Evolutionary conservation across 805 yeast genomes (phyloP), one percentile per base, ranked within the genome.

Genomic region (Blastobotrys muscicola): DNA sequence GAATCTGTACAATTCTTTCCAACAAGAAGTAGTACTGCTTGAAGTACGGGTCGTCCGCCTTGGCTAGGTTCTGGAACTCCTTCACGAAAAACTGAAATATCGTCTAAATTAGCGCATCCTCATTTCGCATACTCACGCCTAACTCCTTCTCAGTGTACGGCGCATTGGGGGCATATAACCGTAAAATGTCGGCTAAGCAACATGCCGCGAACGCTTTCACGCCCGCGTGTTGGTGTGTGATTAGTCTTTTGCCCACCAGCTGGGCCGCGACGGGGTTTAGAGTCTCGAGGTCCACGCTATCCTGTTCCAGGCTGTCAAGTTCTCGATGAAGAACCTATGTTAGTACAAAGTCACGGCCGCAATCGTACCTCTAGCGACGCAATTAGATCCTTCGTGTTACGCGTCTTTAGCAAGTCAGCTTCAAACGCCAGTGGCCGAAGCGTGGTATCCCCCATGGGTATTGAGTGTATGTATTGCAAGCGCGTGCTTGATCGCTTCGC

Each of bases 141-240:
- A 87, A 66, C 50, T 82, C 80, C 1, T 65, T 49, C 16, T 78
- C 77, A 1, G 82, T 76, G 60, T 73, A 87, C 3, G 97, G 96
- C 5, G 95, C 94, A 57, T 87, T 85, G 0, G 96, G 96, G 0
- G 95, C 96, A 54, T 72, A 81, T 11, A 89, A 60, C 45, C 95
- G 68, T 35, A 87, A 61, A 8, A 89, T 67, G 57, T 87, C 95
- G 4, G 86, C 70, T 6, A 86, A 49, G 49, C 92, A 79, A 55
- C 94, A 81, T 6, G 92, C 78, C 1, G 73, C 73, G 45, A 69
- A 75, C 0, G 89, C 76, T 50, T 78, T 82, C 6, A 87, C 77
- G 4, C 90, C 92, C 2, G 58, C 46, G 55, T 85, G 85, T 39
- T 75, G 69, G 54, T 80, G 81, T 31, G 64, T 67, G 2, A 82